Evolutionary conservation across 441 rosid genomes (phyloP).

Genomic region (Kokia cookei): DNA sequence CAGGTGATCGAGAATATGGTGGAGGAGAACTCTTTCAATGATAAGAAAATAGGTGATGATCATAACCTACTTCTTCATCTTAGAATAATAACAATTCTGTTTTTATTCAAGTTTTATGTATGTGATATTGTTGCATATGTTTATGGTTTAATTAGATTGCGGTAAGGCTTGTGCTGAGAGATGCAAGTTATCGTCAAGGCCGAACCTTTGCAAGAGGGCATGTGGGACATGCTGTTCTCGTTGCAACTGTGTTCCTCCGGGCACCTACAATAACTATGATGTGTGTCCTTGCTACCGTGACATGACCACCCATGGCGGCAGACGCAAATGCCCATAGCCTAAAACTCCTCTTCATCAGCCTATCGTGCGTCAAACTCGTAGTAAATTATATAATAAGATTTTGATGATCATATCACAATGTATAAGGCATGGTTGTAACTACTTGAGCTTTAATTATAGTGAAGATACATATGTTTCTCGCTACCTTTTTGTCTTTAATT

Average conservation of each 20-base stretch:
- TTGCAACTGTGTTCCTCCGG: conserved; percentile 72
- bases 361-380: background rate
- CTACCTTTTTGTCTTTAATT: background rate
- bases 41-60: background rate
- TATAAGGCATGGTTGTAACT: background rate
- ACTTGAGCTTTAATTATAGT: background rate
- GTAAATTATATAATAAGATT: background rate
- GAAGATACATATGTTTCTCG: background rate
- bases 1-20: background rate
- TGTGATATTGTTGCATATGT: background rate
- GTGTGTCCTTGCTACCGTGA: conserved; percentile 66
- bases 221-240: conserved; percentile 63
- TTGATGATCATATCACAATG: background rate
- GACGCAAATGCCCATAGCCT: conserved; percentile 51
- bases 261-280: conserved; percentile 54
- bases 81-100: too few relatives aligned
- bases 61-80: background rate
- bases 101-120: background rate
- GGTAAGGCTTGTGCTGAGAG: conserved; percentile 40
- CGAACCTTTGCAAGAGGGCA: conserved; percentile 51
- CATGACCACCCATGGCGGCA: conserved; percentile 64
- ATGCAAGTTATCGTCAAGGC: conserved; percentile 52
- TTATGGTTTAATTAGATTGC: conserved; percentile 30
- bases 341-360: background rate
- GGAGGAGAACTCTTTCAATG: background rate